Evolutionary conservation across 108 stramenopile species (phyloP), one percentile per base, ranked within the genome.

Genomic region (Nannochloropsis oceanica): DNA sequence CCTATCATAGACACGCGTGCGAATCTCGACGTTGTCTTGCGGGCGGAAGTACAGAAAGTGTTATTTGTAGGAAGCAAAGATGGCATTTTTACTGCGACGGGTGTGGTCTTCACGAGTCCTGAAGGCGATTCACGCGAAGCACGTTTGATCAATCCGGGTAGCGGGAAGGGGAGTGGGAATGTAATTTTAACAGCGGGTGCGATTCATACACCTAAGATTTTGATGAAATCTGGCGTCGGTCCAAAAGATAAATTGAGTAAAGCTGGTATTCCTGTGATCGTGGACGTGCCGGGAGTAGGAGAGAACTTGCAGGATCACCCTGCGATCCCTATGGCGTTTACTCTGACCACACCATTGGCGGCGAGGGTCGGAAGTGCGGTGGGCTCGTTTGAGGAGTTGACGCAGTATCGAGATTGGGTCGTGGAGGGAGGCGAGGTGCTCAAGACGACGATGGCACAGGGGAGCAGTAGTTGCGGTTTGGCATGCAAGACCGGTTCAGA

Each of bases 181-280:
- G 93, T 95, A 42, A 93, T 95, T 25, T 44, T 94, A 43, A 84
- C 92, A 13, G 89, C 92, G 8, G 94, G 94, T 42, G 91, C 93
- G 26, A 87, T 93, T 73, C 84, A 83, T 59, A 91, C 93, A 26
- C 93, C 93, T 44, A 93, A 95, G 87, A 82, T 95, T 79, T 87
- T 95, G 5, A 85, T 89, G 87, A 44, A 80, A 50, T 91, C 91
- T 20, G 94, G 94, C 25, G 89, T 95, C 34, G 92, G 93, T 24
- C 86, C 88, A 34, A 46, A 79, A 13, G 87, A 85, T 12, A 83
- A 87, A 34, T 84, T 89, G 18, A 13, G 27, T 22, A 25, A 50
- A 13, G 26, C 80, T 11, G 84, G 81, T 26, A 13, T 89, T 34
- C 43, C 42, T 9, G 43, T 43, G n/a, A 81, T 85, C 25, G 87